Evolutionary conservation across 2,329 filamentous ascomycete species (phyloP).

Genomic region (Calonectria multiphialidica): DNA sequence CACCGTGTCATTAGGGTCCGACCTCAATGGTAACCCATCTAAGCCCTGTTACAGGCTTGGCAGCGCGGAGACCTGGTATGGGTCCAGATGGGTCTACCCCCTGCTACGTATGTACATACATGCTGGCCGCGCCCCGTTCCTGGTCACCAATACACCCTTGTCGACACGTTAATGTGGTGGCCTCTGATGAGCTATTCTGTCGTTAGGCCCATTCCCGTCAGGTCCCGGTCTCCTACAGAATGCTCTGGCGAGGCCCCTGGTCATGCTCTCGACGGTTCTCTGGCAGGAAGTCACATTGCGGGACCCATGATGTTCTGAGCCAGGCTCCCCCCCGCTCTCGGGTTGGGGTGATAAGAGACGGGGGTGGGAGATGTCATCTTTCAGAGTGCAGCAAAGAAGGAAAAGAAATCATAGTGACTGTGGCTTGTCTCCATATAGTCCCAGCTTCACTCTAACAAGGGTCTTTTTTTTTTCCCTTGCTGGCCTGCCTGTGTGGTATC

Average conservation of each 20-base stretch:
- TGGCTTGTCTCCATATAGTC: constrained; percentile 36
- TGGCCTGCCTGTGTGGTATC: constrained; percentile 37
- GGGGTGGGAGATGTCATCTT: constrained; percentile 34
- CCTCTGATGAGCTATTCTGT: constrained; percentile 25
- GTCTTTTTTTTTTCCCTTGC: constrained; percentile 37
- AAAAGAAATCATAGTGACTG: constrained; percentile 40
- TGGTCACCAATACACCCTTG: constrained; percentile 33
- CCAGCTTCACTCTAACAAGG: constrained; percentile 38
- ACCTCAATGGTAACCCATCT: constrained; percentile 32
- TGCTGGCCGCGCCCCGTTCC: constrained; percentile 31
- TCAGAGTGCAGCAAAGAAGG: constrained; percentile 38
- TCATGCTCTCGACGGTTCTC: constrained; percentile 31
- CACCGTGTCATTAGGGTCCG: constrained; percentile 38
- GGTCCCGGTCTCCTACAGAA: constrained; percentile 34
- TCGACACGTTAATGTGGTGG: constrained; percentile 39
- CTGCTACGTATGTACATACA: constrained; percentile 27
- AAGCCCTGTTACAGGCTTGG: constrained; percentile 42
- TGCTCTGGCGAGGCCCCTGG: constrained; percentile 27
- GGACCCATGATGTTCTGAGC: constrained; percentile 30
- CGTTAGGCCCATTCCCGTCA: constrained; percentile 31
- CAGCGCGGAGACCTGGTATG: constrained; percentile 34
- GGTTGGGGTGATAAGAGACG: constrained; percentile 43
- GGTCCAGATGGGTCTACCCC: constrained; percentile 31
- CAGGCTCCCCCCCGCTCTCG: constrained; percentile 34
- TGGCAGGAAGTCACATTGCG: constrained; percentile 28